These are phyloP conservation scores for Protomyces pachydermus DNA, from an alignment of 1,139 yeast species.

Conservation along the genomic window DNA sequence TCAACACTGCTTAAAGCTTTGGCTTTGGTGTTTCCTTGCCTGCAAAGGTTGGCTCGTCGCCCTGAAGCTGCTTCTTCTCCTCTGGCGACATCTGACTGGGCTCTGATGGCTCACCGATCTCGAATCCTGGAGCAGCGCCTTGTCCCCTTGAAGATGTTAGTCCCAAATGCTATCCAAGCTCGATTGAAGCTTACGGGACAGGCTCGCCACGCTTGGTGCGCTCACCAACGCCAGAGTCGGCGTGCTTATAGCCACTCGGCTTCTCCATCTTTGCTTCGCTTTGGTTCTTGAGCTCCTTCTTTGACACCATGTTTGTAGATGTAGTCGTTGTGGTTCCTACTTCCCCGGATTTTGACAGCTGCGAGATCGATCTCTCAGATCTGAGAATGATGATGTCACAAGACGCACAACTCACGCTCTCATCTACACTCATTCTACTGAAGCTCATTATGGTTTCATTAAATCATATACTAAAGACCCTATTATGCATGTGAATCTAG, in stretches of 20 bases:
- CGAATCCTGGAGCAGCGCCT: background rate
- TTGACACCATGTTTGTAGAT: slow-evolving; percentile 20
- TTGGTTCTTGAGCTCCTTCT: slow-evolving; percentile 24
- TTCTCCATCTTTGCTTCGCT: slow-evolving; percentile 9
- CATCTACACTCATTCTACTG: too few species aligned
- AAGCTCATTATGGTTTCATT: too few species aligned
- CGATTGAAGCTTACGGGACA: background rate
- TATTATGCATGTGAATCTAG: background rate
- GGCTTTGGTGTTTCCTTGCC: slow-evolving; percentile 1
- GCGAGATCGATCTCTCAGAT: background rate
- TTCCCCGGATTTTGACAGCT: slow-evolving; percentile 25
- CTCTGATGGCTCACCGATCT: slow-evolving; percentile 18
- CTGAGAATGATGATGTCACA: slow-evolving; percentile 26
- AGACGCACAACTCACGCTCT: background rate
- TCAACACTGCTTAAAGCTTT: background rate
- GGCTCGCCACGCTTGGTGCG: slow-evolving; percentile 23
- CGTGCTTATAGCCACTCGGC: slow-evolving; percentile 11
- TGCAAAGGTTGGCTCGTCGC: slow-evolving; percentile 1
- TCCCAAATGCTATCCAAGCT: background rate
- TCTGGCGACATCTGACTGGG: slow-evolving; percentile 23
- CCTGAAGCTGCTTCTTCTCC: slow-evolving; percentile 16
- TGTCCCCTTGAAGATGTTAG: background rate
- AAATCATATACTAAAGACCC: too few species aligned
- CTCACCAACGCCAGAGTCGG: slow-evolving; percentile 23
- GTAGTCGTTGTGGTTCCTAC: background rate